Base-by-base conservation (phyloP, 306 rosid species). In the Prunus mume region DNA sequence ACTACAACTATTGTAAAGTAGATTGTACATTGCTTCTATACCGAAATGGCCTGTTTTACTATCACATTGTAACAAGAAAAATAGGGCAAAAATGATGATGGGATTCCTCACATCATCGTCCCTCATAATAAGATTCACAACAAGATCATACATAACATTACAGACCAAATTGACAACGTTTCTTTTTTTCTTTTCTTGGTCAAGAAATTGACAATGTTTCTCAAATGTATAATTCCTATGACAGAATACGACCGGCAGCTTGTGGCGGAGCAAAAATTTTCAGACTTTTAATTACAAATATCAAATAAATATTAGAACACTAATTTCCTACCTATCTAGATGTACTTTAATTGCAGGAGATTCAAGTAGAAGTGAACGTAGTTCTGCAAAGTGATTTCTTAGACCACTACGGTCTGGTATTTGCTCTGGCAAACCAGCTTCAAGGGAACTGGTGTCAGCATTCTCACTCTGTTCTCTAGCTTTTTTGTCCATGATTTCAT, bases 351-450 rank as follows among this genome's bases (percentile, higher is more conserved):
- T 70, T 65, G 85, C 72, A 69, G 95, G 87, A 60, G 86, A 82
- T 30, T 76, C 83, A n/a, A 12, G 67, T 57, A 94, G 68, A 80
- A 90, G 86, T 24, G 87, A 83, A 63, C 49, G 73, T 68, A 94
- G 88, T 78, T 89, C 84, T 68, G 57, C 85, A 62, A 49, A 66
- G 82, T 82, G 83, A 58, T 63, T 80, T 62, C 76, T 83, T 52
- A 94, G 76, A 30, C 7, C 79, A 62, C 76, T 72, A 73, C 5
- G 68, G 47, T 74, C 75, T 57, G 83, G 74, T 47, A 72, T 69
- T 72, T 87, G 80, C 75, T 83, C 80, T 51, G 24, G 74, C 76
- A 76, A 78, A 76, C 80, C 72, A 19, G 15, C 67, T 24, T 62
- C 9, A 18, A 20, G 12, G 47, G 78, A 71, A 65, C 73, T 73